Base-by-base conservation (phyloP, 2,329 filamentous ascomycete genomes). In the Pleoardoris graminearum region DNA sequence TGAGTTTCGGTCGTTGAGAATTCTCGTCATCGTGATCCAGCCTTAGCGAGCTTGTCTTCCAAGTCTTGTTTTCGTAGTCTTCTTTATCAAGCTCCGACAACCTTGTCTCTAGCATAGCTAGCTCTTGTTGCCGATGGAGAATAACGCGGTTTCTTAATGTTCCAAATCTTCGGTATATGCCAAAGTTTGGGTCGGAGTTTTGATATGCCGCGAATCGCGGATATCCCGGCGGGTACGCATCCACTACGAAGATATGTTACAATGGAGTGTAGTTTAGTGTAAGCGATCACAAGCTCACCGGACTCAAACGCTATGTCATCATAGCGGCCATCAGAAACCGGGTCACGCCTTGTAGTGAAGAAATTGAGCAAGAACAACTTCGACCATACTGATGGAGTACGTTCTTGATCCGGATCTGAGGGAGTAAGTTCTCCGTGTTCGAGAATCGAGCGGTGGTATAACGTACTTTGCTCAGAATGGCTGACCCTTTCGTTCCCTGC, bases 101-200 rank as follows among this genome's bases (percentile, higher is more conserved):
- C 25, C 50, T 49, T 2, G 32, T 11, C 37, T 61, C 58, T 7
- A 60, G 32, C 11, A 29, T 43, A 27, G 36, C 46, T 37, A 60
- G 22, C 46, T 61, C 50, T 10, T 54, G 45, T 37, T 60, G 57
- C 3, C 55, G 50, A 38, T 60, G 55, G 12, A 61, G 42, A 39
- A 61, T 22, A 6, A 61, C 43, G 14, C 59, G 57, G 22, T 54
- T 53, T 22, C 58, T 47, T n/a, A 60, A 29, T 4, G 58, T 52
- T 7, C 57, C 54, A 29, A 57, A 59, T 19, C 54, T 47, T 14
- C 48, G 48, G 37, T 54, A 57, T 5, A 59, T 30, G 1, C 39
- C 23, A 29, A 57, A 57, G n/a, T 53, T 50, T 8, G 45, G 30
- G 14, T 59, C 47, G 5, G 43, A 42, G 39, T 54, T 57, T 11